Percentiles rank a stretch among this genome's conserved stretches.
Conservation (phyloP, 1,284 basidiomycete species). For the Tranzscheliella williamsii region DNA sequence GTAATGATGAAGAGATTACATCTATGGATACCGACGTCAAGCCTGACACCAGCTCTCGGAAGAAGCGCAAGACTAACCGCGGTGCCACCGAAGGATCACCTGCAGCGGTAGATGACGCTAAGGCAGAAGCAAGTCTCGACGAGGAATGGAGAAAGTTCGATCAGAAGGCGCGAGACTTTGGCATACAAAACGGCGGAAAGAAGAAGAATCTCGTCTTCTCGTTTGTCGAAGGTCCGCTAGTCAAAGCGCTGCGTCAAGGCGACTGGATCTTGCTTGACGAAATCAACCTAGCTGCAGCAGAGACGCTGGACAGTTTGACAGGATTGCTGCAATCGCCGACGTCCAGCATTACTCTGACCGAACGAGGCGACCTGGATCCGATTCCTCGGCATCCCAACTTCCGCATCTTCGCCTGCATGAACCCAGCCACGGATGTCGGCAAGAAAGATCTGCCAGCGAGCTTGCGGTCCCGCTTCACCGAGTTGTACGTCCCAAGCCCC, state of each 20-base stretch:
- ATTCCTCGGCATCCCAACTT: constrained; percentile 91
- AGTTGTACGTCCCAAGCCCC: constrained; percentile 90
- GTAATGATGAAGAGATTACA: constrained; percentile 2
- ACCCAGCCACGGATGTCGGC: constrained; percentile 97
- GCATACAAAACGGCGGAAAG: constrained; percentile 61
- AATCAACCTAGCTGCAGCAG: constrained; percentile 90
- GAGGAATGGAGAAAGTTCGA: constrained; percentile 67
- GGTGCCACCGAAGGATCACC: constrained; percentile 30
- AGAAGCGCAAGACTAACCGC: constrained; percentile 54
- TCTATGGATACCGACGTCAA: constrained; percentile 7
- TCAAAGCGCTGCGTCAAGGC: constrained; percentile 85
- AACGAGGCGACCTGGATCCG: constrained; percentile 88
- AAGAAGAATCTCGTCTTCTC: constrained; percentile 68
- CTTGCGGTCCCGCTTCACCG: constrained; percentile 89
- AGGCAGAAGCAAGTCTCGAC: constrained; percentile 36
- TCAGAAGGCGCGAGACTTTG: constrained; percentile 76
- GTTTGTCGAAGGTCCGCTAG: constrained; percentile 92
- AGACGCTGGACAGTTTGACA: constrained; percentile 91
- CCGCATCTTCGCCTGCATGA: constrained; percentile 98
- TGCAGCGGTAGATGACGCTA: constrained; percentile 23
- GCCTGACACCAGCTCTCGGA: constrained; percentile 30
- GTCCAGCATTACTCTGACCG: constrained; percentile 88
- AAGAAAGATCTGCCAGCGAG: constrained; percentile 94
- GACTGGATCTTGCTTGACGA: constrained; percentile 97
- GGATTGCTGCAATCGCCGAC: constrained; percentile 81